phyloP scores from a whole-genome alignment of 1,139 yeast genomes.

The Fermentozyma sake region DNA sequence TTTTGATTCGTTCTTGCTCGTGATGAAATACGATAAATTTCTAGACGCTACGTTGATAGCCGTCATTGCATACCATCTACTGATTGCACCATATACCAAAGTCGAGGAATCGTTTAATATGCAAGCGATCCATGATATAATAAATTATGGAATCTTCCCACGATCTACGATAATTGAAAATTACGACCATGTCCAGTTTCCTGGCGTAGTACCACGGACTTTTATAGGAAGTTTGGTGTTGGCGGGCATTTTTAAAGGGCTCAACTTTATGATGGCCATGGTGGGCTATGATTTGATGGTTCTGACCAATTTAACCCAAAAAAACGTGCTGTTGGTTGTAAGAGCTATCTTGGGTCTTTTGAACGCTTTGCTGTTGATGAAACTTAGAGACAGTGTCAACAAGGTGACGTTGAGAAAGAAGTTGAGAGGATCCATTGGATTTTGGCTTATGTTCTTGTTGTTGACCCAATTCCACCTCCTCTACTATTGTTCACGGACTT shows the following conservation, averaged over 20 bases:
- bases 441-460: conserved; percentile 58
- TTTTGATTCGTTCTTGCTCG: no score
- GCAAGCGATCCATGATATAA: conserved; percentile 84
- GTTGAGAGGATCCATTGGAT: conserved; percentile 29
- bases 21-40: conserved; percentile 15
- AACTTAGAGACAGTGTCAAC: conserved; percentile 23
- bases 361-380: conserved; percentile 33
- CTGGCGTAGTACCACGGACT: conserved; percentile 91
- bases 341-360: conserved; percentile 52
- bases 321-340: conserved; percentile 44
- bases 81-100: conserved; percentile 75
- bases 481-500: conserved; percentile 72
- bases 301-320: conserved; percentile 25
- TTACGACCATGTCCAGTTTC: conserved; percentile 75
- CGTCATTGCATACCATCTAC: conserved; percentile 41
- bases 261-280: conserved; percentile 20
- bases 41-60: conserved; percentile 24
- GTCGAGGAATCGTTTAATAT: conserved; percentile 92
- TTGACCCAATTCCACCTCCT: conserved; percentile 74
- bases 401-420: conserved; percentile 21
- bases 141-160: conserved; percentile 54
- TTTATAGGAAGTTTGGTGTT: conserved; percentile 70
- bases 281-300: conserved; percentile 19
- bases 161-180: conserved; percentile 28
- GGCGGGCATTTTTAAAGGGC: conserved; percentile 31